These are phyloP conservation scores for Arctium lappa DNA, from an alignment of 129 eudicot species.

Conservation along the genomic window DNA sequence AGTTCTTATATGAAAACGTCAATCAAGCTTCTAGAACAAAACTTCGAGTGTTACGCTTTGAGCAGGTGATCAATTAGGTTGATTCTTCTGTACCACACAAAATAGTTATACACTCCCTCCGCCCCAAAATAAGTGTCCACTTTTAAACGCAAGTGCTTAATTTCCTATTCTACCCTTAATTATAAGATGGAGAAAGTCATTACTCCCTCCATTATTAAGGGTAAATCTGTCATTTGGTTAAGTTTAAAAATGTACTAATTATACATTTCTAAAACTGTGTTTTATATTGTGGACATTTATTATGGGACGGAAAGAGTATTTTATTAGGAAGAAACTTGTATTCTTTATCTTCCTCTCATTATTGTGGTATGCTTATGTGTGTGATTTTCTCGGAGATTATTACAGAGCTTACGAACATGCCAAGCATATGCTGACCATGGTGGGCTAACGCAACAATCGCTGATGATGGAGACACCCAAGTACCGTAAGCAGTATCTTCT, in stretches of 20 bases:
- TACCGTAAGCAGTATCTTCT: constrained; percentile 52
- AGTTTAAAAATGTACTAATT: background rate
- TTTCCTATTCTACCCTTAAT: background rate
- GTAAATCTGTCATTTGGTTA: background rate
- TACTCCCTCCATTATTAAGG: background rate
- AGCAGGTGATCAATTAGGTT: constrained; percentile 50
- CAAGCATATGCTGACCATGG: constrained; percentile 35
- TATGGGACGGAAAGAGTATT: background rate
- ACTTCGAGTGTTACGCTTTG: constrained; percentile 48
- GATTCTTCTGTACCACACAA: background rate
- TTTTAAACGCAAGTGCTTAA: background rate
- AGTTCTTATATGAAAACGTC: constrained; percentile 52
- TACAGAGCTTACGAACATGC: constrained; percentile 57
- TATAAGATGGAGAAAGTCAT: background rate
- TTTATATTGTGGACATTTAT: background rate
- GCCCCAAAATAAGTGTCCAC: background rate
- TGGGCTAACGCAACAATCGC: constrained; percentile 39
- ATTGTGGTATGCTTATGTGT: background rate
- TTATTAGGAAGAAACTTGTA: background rate
- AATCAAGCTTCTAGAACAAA: constrained; percentile 41
- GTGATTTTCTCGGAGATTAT: constrained; percentile 12
- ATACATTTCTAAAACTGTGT: too few species aligned
- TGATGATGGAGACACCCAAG: constrained; percentile 39
- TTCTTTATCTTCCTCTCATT: background rate
- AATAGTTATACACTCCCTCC: background rate